Percentiles rank a stretch among this genome's conserved stretches.
Conservation (phyloP, 2,329 filamentous ascomycete genomes). For the Botrytis tulipae region DNA sequence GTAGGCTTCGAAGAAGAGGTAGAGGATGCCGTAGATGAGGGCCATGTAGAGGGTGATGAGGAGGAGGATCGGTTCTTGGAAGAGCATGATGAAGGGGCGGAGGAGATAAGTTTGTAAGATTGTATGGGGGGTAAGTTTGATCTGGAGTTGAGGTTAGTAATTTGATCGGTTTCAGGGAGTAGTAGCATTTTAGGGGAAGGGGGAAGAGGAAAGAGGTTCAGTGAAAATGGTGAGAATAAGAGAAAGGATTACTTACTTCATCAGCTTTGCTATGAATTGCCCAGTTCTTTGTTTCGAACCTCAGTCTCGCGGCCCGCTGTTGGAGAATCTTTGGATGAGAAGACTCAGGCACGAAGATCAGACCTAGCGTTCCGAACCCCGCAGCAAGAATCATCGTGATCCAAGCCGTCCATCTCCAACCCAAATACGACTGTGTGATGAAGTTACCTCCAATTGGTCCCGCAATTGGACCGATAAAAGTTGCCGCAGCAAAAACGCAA, state of each 20-base stretch:
- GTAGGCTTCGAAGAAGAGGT: conserved; percentile 48
- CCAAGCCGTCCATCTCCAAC: conserved; percentile 59
- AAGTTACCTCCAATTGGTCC: conserved; percentile 44
- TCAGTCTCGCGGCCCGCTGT: conserved; percentile 47
- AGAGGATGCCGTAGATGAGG: conserved; percentile 34
- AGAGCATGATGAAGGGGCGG: conserved; percentile 42
- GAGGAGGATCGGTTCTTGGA: conserved; percentile 36
- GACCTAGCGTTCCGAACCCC: conserved; percentile 38
- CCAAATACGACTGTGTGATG: conserved; percentile 47
- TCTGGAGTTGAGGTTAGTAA: conserved; percentile 31
- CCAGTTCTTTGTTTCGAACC: conserved; percentile 43
- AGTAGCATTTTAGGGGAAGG: conserved; percentile 62
- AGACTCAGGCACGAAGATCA: conserved; percentile 13
- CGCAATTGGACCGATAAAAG: conserved; percentile 41
- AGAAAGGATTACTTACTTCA: conserved; percentile 55
- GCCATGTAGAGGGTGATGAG: conserved; percentile 33
- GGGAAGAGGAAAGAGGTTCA: conserved; percentile 64
- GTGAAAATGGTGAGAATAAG: conserved; percentile 60
- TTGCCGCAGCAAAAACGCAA: conserved; percentile 56
- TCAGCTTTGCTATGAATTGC: conserved; percentile 38
- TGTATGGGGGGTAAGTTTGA: conserved; percentile 52
- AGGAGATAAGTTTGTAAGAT: conserved; percentile 39
- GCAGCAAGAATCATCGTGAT: conserved; percentile 50
- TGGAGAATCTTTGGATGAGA: conserved; percentile 42
- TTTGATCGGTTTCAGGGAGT: background rate